Conservation (phyloP, 139 green algal species). For the Closterium sp. region DNA sequence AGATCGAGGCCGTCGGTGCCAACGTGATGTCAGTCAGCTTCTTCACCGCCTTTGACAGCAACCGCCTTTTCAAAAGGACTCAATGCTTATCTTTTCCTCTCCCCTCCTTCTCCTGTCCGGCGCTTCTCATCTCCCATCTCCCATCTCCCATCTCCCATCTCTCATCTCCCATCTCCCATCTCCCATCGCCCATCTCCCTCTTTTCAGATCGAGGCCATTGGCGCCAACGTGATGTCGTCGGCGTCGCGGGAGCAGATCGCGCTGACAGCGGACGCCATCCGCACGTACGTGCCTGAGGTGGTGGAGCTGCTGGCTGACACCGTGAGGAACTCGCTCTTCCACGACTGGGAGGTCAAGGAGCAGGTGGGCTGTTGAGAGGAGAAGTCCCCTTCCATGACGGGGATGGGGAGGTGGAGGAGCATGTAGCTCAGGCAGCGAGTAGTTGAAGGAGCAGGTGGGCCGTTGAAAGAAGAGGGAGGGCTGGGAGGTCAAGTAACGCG, state of each 20-base stretch:
- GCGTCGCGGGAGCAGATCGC: conserved; percentile 69
- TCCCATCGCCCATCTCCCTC: no score
- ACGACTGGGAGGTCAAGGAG: conserved; percentile 70
- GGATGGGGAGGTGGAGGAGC: no score
- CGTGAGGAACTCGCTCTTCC: conserved; percentile 84
- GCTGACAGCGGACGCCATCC: conserved; percentile 86
- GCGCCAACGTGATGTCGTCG: conserved; percentile 77
- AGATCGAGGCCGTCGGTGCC: conserved; percentile 82
- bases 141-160: not conserved
- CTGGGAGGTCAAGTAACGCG: no score
- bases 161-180: not conserved
- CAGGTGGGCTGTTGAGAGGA: conserved; percentile 25
- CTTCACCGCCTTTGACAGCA: no score
- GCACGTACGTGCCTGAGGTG: conserved; percentile 71
- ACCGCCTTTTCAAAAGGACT: no score
- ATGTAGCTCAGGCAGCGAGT: no score
- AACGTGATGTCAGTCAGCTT: conserved; percentile 84
- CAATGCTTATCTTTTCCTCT: no score
- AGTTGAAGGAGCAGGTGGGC: no score
- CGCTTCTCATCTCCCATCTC: no score
- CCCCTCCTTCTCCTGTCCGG: conserved; percentile 10
- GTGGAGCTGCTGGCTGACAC: conserved; percentile 88
- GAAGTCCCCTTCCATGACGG: not conserved
- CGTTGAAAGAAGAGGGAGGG: no score
- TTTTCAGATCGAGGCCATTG: conserved; percentile 76